Percentiles rank a stretch among this genome's conserved stretches.
Conservation (phyloP, 2,329 filamentous ascomycete species). For the Clonostachys byssicola region DNA sequence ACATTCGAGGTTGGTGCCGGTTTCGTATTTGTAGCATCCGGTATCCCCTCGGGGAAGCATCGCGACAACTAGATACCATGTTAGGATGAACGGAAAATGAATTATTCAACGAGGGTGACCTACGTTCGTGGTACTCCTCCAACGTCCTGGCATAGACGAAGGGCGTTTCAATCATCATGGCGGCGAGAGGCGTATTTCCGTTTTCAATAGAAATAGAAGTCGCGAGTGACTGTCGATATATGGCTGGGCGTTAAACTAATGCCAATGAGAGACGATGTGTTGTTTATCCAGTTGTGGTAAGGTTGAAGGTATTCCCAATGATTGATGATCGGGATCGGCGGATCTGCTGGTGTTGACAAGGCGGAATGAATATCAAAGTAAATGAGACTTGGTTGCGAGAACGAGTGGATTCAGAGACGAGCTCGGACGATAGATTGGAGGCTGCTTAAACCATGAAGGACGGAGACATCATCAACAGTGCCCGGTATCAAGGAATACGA, state of each 20-base stretch:
- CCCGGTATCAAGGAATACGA: constrained; percentile 9
- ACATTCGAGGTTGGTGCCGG: constrained; percentile 32
- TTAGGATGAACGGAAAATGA: neutral
- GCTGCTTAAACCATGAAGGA: constrained; percentile 17
- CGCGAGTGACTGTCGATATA: neutral
- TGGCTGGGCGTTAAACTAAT: neutral
- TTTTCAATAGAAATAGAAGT: neutral
- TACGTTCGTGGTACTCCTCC: constrained; percentile 22
- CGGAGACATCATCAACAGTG: constrained; percentile 27
- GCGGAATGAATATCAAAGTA: too few species aligned
- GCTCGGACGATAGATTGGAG: constrained; percentile 26
- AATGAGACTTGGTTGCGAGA: constrained; percentile 6
- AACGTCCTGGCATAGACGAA: constrained; percentile 14
- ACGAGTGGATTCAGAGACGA: constrained; percentile 44
- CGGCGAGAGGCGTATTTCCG: neutral
- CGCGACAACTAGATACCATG: constrained; percentile 14
- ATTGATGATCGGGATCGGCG: too few species aligned
- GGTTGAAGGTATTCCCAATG: too few species aligned
- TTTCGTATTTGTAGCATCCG: constrained; percentile 29
- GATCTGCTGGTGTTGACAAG: too few species aligned
- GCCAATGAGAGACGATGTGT: too few species aligned
- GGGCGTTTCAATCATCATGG: neutral
- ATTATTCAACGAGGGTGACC: constrained; percentile 3
- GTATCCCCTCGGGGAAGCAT: constrained; percentile 32
- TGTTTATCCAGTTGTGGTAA: too few species aligned